Evolutionary conservation across 345 rosid genomes (phyloP).

Genomic region (Salix purpurea): DNA sequence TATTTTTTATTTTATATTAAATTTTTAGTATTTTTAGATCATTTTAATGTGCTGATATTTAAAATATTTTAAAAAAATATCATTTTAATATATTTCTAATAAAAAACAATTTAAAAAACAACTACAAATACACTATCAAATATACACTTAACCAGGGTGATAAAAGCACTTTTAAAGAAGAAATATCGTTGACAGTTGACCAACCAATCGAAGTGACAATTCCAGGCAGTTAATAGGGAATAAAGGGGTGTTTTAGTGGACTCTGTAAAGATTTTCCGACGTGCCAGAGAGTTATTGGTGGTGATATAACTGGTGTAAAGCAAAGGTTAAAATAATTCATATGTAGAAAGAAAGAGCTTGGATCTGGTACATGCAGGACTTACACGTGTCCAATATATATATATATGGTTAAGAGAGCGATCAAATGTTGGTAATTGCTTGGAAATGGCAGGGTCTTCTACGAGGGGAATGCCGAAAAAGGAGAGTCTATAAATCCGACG

Average conservation of each 20-base stretch:
- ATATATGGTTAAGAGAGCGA: not conserved
- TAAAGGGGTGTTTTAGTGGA: not conserved
- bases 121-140: fast-evolving
- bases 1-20: too few relatives aligned
- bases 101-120: too few relatives aligned
- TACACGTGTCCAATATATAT: not conserved
- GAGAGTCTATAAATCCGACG: not conserved
- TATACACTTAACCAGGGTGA: too few relatives aligned
- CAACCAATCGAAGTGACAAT: not conserved
- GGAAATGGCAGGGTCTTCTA: not conserved
- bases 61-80: too few relatives aligned
- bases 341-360: not conserved
- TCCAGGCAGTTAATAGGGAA: not conserved
- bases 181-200: not conserved
- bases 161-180: not conserved
- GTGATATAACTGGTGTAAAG: not conserved
- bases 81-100: too few relatives aligned
- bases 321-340: too few relatives aligned
- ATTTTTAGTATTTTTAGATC: too few relatives aligned
- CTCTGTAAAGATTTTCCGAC: not conserved
- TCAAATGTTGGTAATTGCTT: not conserved
- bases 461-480: not conserved
- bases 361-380: not conserved
- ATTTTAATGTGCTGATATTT: too few relatives aligned
- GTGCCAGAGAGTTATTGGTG: not conserved